Conservation (phyloP, 75 land plant genomes). For the Selaginella moellendorffii region DNA sequence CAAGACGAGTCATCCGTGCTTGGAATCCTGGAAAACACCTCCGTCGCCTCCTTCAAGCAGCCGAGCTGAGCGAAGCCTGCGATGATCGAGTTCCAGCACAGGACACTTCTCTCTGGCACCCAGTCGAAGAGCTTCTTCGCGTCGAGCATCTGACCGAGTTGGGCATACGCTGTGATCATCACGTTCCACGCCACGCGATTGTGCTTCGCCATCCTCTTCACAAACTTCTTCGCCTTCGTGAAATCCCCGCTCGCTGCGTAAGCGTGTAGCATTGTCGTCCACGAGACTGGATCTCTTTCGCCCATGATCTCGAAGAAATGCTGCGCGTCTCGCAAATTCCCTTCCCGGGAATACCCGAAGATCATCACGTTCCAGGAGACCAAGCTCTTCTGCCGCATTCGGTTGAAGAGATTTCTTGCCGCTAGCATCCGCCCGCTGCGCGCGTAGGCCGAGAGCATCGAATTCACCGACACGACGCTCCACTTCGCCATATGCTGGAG, state of each 20-base stretch:
- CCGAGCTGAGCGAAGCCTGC: neutral
- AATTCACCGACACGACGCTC: neutral
- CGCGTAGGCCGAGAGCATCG: neutral
- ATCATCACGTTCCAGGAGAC: neutral
- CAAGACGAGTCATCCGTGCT: neutral
- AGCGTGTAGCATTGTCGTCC: neutral
- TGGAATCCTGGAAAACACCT: conserved; percentile 1
- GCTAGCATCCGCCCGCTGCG: neutral
- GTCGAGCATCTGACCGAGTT: neutral
- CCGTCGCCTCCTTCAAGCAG: neutral
- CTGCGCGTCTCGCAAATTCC: neutral
- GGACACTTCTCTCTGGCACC: neutral
- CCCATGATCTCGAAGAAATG: neutral
- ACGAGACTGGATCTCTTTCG: neutral
- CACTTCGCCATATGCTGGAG: neutral
- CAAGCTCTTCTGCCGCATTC: neutral
- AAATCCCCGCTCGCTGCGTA: neutral
- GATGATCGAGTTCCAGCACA: conserved; percentile 1
- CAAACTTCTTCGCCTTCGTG: neutral
- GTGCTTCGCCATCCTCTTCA: neutral
- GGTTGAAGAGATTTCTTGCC: neutral
- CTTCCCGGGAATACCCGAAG: neutral
- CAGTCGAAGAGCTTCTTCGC: neutral
- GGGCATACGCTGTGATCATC: conserved; percentile 3
- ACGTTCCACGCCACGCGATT: neutral